Evolutionary conservation across 768 basidiomycete species (phyloP), one percentile per base, ranked within the genome.

Genomic region (Calocybe gangraenosa): DNA sequence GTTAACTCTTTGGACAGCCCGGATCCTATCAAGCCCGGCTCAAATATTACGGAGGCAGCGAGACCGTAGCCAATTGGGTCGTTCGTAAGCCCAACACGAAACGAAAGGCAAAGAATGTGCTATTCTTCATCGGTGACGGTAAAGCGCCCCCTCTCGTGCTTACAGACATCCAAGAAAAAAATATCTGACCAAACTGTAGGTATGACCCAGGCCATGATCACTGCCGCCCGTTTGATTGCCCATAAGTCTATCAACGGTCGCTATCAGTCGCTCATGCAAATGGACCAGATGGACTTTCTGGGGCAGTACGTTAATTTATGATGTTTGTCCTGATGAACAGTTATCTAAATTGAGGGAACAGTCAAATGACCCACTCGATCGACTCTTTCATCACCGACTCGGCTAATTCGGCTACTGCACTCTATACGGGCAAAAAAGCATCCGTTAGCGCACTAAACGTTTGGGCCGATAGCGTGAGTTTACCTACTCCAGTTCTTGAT

Each of bases 381-480:
- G 71, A 73, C 47, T 71, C 71, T 1, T 69, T 71, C 51, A 73
- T 73, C 50, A 73, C 71, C 40, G 71, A 73, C 55, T 73, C 71
- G 3, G 71, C 71, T 2, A 73, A 73, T 57, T 71, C 70, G 11
- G 71, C 71, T 2, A 71, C 70, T 23, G 69, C 71, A 17, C 58
- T 73, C 18, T 73, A 70, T 47, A 69, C 68, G 0, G 71, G 71
- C 14, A 71, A 73, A 53, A 73, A 73, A 54, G 65, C 66, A 6
- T 61, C 64, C 6, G 71, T 71, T 35, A 68, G 67, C 37, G 65
- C 69, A 7, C 50, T 71, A 33, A 68, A 66, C 32, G 71, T 73
- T 33, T 71, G 59, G 42, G 69, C 60, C 8, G 71, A 73, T 48
- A 71, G 70, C 47, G 71, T 71, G 31, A 50, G 65, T 59, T 4